A percentile compares a stretch with the other conserved stretches of the same genome.
Conservation (phyloP, 2,329 filamentous ascomycete species). For the Penicillium sp. region DNA sequence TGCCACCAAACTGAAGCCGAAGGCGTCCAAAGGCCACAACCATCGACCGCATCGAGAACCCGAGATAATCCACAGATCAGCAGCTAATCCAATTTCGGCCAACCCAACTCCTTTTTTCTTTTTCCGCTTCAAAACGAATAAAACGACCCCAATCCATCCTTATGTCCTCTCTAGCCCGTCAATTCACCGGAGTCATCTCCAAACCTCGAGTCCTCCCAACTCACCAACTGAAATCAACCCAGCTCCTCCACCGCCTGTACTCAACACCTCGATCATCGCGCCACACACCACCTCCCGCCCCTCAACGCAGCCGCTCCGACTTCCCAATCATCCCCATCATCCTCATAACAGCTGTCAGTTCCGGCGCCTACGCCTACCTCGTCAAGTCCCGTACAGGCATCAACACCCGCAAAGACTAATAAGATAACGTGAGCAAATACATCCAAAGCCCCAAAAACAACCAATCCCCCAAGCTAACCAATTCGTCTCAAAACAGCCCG, state of each 20-base stretch:
- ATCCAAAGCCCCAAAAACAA: conserved; percentile 1
- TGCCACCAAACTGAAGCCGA: not conserved
- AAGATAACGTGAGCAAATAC: not conserved
- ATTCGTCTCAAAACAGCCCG: conserved; percentile 4
- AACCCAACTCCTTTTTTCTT: conserved; percentile 13
- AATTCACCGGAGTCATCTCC: conserved; percentile 18
- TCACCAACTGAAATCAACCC: conserved; percentile 13
- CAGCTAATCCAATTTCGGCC: conserved; percentile 20
- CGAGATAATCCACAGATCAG: conserved; percentile 7
- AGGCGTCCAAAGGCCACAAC: not conserved
- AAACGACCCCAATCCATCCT: conserved; percentile 1
- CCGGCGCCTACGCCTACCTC: conserved; percentile 50
- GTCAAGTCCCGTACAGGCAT: conserved; percentile 46
- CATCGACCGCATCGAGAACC: conserved; percentile 3
- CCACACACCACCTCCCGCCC: conserved; percentile 17
- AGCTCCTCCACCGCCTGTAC: conserved; percentile 18
- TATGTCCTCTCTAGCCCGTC: conserved; percentile 21
- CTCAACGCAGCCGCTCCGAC: conserved; percentile 33
- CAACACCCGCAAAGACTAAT: conserved; percentile 10
- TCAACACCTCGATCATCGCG: conserved; percentile 17
- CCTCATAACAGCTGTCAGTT: conserved; percentile 47
- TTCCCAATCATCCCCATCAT: conserved; percentile 44
- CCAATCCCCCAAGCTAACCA: not conserved
- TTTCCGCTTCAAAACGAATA: not conserved
- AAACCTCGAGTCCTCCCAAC: conserved; percentile 7